phyloP scores from a whole-genome alignment of 176 grass and related monocot genomes.

The Secale cereale region DNA sequence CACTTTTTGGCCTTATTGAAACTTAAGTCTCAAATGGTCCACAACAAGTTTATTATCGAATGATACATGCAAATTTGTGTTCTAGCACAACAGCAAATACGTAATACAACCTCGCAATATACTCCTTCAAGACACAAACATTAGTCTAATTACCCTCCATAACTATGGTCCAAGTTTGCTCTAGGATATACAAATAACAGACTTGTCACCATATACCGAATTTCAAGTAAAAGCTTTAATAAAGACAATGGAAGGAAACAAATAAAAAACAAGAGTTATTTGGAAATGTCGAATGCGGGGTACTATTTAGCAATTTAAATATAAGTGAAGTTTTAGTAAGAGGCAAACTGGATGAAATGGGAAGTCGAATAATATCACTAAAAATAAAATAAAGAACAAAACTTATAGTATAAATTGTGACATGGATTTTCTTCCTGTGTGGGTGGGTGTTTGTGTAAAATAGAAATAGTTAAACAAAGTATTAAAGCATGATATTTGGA shows the following conservation, averaged over 20 bases:
- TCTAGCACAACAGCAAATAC: neutral
- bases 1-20: neutral
- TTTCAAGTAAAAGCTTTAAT: neutral
- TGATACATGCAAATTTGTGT: neutral
- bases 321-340: too few relatives aligned
- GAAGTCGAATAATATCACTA: neutral
- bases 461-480: neutral
- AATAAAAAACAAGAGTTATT: neutral
- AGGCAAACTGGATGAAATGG: neutral
- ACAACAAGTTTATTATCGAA: neutral
- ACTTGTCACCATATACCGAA: neutral
- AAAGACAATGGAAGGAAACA: neutral
- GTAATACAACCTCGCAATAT: neutral
- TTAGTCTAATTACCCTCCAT: too few relatives aligned
- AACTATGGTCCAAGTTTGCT: neutral
- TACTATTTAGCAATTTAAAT: too few relatives aligned
- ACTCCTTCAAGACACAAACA: too few relatives aligned
- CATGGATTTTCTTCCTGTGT: neutral
- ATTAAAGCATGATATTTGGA: neutral
- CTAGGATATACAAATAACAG: neutral
- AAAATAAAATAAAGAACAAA: neutral
- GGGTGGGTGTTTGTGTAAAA: neutral
- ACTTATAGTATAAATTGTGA: neutral
- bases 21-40: neutral
- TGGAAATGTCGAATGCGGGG: neutral